Percentiles rank a stretch among this genome's conserved stretches.
phyloP scores from a whole-genome alignment of 805 yeast genomes.

The Yarrowia keelungensis region DNA sequence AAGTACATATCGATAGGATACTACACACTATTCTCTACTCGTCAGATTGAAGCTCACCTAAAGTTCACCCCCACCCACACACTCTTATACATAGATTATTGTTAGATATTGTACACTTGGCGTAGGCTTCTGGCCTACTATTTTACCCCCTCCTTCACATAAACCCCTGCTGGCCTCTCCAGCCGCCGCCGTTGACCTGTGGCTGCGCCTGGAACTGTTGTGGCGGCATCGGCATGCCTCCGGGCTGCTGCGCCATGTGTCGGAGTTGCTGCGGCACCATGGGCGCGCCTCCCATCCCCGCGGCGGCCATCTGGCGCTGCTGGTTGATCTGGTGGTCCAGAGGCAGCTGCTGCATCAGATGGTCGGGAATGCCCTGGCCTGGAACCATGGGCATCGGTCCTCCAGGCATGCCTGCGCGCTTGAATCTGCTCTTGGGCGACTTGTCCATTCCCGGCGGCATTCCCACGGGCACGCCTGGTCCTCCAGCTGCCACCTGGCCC shows the following conservation, averaged over 20 bases:
- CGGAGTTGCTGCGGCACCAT: conserved; percentile 30
- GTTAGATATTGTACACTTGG: conserved; percentile 20
- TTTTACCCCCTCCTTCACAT: background rate
- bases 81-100: background rate
- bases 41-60: no score
- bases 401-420: background rate
- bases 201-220: conserved; percentile 28
- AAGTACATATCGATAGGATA: no score
- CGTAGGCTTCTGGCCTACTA: background rate
- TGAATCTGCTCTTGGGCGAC: conserved; percentile 20
- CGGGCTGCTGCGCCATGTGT: conserved; percentile 8
- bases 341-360: conserved; percentile 31
- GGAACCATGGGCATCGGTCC: conserved; percentile 12
- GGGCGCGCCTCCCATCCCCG: conserved; percentile 13
- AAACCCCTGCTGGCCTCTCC: conserved; percentile 2
- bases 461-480: background rate
- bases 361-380: conserved; percentile 21
- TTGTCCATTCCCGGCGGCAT: conserved; percentile 12
- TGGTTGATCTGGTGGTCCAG: conserved; percentile 43
- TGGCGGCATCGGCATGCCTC: conserved; percentile 27
- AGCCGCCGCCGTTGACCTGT: background rate
- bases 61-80: no score
- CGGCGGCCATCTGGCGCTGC: conserved; percentile 43
- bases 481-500: conserved; percentile 12
- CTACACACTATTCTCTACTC: no score